These are phyloP conservation scores for Lavandula angustifolia DNA, from an alignment of 257 asterid genomes.

Conservation along the genomic window DNA sequence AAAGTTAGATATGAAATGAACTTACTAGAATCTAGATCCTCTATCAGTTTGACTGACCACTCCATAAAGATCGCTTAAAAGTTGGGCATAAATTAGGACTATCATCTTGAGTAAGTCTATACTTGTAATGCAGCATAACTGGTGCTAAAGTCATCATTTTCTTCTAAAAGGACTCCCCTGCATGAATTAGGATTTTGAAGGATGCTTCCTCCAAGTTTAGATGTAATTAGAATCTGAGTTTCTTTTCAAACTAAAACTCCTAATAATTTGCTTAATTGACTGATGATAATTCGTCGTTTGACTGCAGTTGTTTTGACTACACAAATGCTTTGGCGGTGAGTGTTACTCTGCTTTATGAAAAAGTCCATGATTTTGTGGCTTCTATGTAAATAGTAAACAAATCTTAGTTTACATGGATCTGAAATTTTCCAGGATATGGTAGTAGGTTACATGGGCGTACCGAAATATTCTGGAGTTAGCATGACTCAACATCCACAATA, in stretches of 20 bases:
- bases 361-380: not conserved
- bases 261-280: not conserved
- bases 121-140: slow-evolving; percentile 12
- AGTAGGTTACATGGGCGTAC: slow-evolving; percentile 99
- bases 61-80: slow-evolving; percentile 11
- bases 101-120: not conserved
- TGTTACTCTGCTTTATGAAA: slow-evolving; percentile 35
- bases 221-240: slow-evolving; percentile 4
- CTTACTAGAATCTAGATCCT: slow-evolving; percentile 2
- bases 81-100: slow-evolving; percentile 4
- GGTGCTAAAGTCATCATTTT: not conserved
- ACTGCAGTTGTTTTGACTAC: slow-evolving; percentile 98
- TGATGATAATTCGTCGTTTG: slow-evolving; percentile 31
- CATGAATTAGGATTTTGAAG: slow-evolving; percentile 1
- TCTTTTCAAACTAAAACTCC: slow-evolving; percentile 2
- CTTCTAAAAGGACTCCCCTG: not conserved
- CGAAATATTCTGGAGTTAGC: slow-evolving; percentile 81
- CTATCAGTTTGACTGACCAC: slow-evolving; percentile 6
- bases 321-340: slow-evolving; percentile 96
- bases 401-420: slow-evolving; percentile 16
- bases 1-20: not conserved
- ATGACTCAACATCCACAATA: slow-evolving; percentile 96
- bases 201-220: slow-evolving; percentile 1
- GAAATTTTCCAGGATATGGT: slow-evolving; percentile 81
- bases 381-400: slow-evolving; percentile 14